Percentiles rank a stretch among this genome's conserved stretches.
phyloP scores from a whole-genome alignment of 2,329 filamentous ascomycete species.

The Myriosclerotinia duriaeana region DNA sequence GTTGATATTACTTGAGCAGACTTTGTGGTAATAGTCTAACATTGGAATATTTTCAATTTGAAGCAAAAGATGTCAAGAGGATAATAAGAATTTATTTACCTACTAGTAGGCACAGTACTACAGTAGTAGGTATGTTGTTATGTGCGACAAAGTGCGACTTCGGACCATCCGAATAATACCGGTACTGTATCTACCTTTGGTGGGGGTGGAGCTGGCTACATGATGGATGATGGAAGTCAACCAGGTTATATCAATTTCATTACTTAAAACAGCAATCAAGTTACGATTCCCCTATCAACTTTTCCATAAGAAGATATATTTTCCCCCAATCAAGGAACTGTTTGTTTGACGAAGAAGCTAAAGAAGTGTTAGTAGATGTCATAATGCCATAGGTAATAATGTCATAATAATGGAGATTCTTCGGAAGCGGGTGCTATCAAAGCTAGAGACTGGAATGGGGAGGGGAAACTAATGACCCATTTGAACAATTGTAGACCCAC shows the following conservation, averaged over 20 bases:
- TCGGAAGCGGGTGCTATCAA: conserved; percentile 10
- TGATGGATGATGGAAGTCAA: conserved; percentile 3
- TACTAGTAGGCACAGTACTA: too few species aligned
- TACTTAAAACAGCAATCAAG: conserved; percentile 13
- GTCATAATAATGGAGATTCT: not conserved
- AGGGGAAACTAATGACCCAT: not conserved
- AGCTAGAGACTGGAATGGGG: conserved; percentile 3
- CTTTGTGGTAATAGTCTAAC: not conserved
- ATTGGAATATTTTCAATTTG: not conserved
- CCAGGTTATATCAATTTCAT: not conserved
- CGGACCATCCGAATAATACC: not conserved
- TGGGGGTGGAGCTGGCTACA: conserved; percentile 11
- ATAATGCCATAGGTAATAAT: not conserved
- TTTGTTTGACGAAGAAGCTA: not conserved
- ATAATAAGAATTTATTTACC: not conserved
- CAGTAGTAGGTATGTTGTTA: too few species aligned
- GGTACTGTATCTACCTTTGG: not conserved
- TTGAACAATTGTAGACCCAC: conserved; percentile 9
- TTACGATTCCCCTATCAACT: not conserved
- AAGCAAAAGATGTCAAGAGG: not conserved
- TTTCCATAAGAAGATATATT: conserved; percentile 11
- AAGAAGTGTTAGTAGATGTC: not conserved
- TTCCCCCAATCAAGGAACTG: conserved; percentile 13
- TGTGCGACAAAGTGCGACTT: not conserved
- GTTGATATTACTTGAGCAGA: too few species aligned